Conservation (phyloP, 495 filamentous ascomycete genomes). For the Talaromyces wortmannii region DNA sequence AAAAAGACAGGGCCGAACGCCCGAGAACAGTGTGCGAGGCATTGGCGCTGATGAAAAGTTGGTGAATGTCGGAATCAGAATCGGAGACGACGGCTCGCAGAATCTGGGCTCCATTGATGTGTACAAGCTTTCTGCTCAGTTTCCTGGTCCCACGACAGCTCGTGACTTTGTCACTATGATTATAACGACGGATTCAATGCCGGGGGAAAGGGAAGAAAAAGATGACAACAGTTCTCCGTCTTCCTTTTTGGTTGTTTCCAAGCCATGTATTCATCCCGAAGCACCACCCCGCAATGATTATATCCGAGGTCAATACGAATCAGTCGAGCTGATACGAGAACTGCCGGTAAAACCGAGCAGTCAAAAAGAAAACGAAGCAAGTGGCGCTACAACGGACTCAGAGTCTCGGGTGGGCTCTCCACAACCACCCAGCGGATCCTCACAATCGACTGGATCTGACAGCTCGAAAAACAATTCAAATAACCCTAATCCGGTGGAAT, state of each 20-base stretch:
- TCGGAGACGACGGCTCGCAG: conserved; percentile 18
- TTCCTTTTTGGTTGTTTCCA: conserved; percentile 81
- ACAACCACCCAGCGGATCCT: no score
- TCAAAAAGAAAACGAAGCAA: no score
- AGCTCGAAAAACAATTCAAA: conserved; percentile 36
- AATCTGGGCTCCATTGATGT: conserved; percentile 41
- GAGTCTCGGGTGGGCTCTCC: no score
- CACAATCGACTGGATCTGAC: conserved; percentile 18
- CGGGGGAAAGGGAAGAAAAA: conserved; percentile 14
- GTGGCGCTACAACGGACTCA: no score
- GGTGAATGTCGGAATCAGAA: conserved; percentile 42
- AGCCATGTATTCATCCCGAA: conserved; percentile 70
- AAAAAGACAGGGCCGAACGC: conserved; percentile 26
- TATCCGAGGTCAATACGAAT: conserved; percentile 83
- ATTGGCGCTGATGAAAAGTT: conserved; percentile 74
- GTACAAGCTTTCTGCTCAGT: conserved; percentile 80
- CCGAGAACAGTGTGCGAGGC: conserved; percentile 62
- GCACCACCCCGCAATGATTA: conserved; percentile 60
- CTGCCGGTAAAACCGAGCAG: conserved; percentile 35
- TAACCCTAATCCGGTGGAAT: conserved; percentile 69
- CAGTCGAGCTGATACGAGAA: conserved; percentile 86
- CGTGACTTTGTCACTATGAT: conserved; percentile 80
- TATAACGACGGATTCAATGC: conserved; percentile 43
- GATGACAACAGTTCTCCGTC: conserved; percentile 1
- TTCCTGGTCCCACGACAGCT: conserved; percentile 80